Base-by-base conservation (phyloP, 768 basidiomycete species). In the Cystofilobasidium bisporidii region DNA sequence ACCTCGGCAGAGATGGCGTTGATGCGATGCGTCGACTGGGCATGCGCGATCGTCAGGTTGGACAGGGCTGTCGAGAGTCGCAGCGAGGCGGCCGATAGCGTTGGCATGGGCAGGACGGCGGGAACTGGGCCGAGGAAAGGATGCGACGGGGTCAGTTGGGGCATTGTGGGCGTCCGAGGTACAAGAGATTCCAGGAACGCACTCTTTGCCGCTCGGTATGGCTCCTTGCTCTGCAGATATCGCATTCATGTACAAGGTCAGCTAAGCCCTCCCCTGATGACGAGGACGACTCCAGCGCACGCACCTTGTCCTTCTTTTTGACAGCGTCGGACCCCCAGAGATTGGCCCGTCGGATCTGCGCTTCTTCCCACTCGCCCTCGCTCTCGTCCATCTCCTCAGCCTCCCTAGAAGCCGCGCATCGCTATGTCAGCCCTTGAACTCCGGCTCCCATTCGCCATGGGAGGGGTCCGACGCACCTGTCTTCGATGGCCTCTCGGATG, bases 401-500 rank as follows among this genome's bases (percentile, higher is more conserved):
- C 61, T 85, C 86, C 5, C 87, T 88, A n/a, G n/a, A n/a, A n/a
- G n/a, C n/a, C n/a, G 63, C 28, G 38, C 36, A 28, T 20, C 26
- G 30, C 17, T 28, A n/a, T n/a, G n/a, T n/a, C n/a, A n/a, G n/a
- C n/a, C 18, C 45, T 36, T 36, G 36, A 36, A 36, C n/a, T n/a
- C n/a, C n/a, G n/a, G n/a, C n/a, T n/a, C n/a, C n/a, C n/a, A n/a
- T n/a, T n/a, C n/a, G n/a, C n/a, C n/a, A n/a, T n/a, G n/a, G n/a
- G n/a, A n/a, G n/a, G n/a, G n/a, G n/a, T n/a, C n/a, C n/a, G 4
- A 82, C 86, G 48, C 76, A 89, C 89, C 83, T 87, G 68, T 92
- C 88, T 11, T 83, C 83, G 67, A 92, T 91, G 81, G 90, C 79
- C 75, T 89, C 89, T 67, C 84, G 81, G 83, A 89, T 89, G 2